Evolutionary conservation across 2,329 filamentous ascomycete genomes (phyloP).

Genomic region (Hymenoscyphus fructigenus): DNA sequence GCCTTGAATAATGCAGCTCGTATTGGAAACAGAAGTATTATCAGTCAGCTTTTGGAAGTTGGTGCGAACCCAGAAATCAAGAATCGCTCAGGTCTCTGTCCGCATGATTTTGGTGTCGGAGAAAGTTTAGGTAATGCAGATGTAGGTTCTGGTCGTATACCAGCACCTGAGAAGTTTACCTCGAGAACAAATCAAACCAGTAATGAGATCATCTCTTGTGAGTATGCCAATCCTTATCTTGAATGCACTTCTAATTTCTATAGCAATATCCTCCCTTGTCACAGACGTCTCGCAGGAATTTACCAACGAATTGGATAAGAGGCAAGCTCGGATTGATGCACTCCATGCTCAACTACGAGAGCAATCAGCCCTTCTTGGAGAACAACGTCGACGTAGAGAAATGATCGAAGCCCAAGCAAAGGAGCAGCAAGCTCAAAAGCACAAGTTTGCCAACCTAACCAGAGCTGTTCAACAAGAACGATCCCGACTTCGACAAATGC

Average conservation of each 20-base stretch:
- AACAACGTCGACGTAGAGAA: conserved; percentile 73
- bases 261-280: conserved; percentile 80
- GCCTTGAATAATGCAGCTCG: conserved; percentile 90
- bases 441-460: conserved; percentile 76
- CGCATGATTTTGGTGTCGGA: conserved; percentile 92
- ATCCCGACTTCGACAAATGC: conserved; percentile 48
- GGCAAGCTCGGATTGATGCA: conserved; percentile 79
- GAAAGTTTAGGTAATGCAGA: conserved; percentile 49
- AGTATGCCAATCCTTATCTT: conserved; percentile 41
- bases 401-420: conserved; percentile 64
- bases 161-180: conserved; percentile 47
- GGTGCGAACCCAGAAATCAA: conserved; percentile 90
- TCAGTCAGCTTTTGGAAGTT: conserved; percentile 93
- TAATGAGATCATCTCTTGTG: conserved; percentile 76
- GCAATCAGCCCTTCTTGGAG: conserved; percentile 74
- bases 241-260: conserved; percentile 36
- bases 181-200: conserved; percentile 64
- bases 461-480: conserved; percentile 72
- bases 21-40: conserved; percentile 91
- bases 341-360: conserved; percentile 80
- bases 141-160: conserved; percentile 45
- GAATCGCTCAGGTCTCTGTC: conserved; percentile 84
- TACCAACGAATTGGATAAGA: conserved; percentile 75
- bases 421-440: conserved; percentile 60
- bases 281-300: conserved; percentile 77